A percentile compares a stretch with the other conserved stretches of the same genome.
phyloP scores from a whole-genome alignment of 768 basidiomycete species.

The Amyloporia xantha region DNA sequence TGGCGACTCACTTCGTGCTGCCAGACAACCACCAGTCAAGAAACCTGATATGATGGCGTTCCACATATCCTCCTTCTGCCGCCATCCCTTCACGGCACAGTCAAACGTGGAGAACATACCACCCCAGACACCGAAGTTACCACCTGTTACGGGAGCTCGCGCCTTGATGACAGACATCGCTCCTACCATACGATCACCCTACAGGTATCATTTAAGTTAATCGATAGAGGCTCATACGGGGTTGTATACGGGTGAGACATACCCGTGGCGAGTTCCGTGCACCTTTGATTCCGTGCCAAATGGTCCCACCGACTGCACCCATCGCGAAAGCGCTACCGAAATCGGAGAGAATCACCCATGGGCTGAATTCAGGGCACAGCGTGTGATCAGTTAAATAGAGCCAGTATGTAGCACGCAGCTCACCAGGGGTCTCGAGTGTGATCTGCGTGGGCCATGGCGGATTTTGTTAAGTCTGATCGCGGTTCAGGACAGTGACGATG shows the following conservation, averaged over 20 bases:
- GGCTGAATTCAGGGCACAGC: constrained; percentile 40
- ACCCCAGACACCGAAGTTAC: constrained; percentile 94
- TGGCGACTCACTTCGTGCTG: constrained; percentile 77
- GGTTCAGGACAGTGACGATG: constrained; percentile 8
- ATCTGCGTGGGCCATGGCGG: constrained; percentile 78
- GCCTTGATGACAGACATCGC: constrained; percentile 97
- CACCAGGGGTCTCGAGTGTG: constrained; percentile 93
- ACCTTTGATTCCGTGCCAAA: constrained; percentile 99
- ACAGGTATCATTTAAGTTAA: too few species aligned
- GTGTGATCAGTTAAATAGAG: not conserved
- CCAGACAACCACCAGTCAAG: constrained; percentile 95
- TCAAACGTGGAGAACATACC: constrained; percentile 99
- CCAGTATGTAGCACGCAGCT: too few species aligned
- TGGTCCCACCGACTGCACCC: constrained; percentile 96
- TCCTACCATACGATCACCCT: constrained; percentile 94
- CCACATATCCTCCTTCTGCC: constrained; percentile 98
- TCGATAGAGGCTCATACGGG: constrained; percentile 2
- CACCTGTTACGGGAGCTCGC: constrained; percentile 94
- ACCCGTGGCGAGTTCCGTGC: constrained; percentile 94
- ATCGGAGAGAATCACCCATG: constrained; percentile 98
- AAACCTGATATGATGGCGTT: constrained; percentile 98
- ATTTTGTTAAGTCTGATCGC: constrained; percentile 7
- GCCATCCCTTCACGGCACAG: constrained; percentile 93
- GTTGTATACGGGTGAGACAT: too few species aligned
- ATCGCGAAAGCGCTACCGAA: constrained; percentile 97